Evolutionary conservation across 805 yeast genomes (phyloP).

Genomic region (Zygosaccharomyces bailii): DNA sequence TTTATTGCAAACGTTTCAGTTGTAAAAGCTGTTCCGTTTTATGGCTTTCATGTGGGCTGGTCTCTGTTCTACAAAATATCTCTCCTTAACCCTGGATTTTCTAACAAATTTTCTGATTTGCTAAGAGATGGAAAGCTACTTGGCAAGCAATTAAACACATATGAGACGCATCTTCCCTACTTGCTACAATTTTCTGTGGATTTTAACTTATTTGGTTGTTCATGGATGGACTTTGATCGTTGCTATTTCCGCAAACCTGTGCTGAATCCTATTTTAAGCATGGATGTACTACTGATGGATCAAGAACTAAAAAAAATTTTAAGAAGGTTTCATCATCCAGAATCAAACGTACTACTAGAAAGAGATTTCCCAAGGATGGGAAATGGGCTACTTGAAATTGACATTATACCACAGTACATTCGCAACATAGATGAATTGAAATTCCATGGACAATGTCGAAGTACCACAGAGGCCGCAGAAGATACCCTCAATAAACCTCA

Average conservation of each 20-base stretch:
- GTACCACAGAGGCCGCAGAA: constrained; percentile 41
- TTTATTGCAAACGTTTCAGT: constrained; percentile 59
- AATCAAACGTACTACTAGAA: constrained; percentile 18
- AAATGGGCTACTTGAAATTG: constrained; percentile 65
- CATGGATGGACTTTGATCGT: constrained; percentile 55
- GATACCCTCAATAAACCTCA: constrained; percentile 22
- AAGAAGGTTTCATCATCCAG: constrained; percentile 22
- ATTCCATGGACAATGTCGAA: constrained; percentile 49
- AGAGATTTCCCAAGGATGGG: constrained; percentile 50
- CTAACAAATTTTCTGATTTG: constrained; percentile 51
- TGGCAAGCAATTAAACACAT: constrained; percentile 46
- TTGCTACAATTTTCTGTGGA: constrained; percentile 76
- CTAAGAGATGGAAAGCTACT: constrained; percentile 43
- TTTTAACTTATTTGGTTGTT: constrained; percentile 79
- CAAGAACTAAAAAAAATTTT: constrained; percentile 37
- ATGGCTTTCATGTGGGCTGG: constrained; percentile 74
- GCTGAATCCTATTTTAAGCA: constrained; percentile 32
- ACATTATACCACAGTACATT: constrained; percentile 59
- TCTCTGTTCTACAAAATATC: constrained; percentile 64
- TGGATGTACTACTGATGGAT: constrained; percentile 31
- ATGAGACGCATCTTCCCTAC: constrained; percentile 79
- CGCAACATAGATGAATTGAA: constrained; percentile 47
- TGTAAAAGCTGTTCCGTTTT: constrained; percentile 75
- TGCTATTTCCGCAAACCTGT: constrained; percentile 59
- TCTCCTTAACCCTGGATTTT: constrained; percentile 58